Base-by-base conservation (phyloP, 1,284 basidiomycete species). In the Papiliotrema nemorosa region DNA sequence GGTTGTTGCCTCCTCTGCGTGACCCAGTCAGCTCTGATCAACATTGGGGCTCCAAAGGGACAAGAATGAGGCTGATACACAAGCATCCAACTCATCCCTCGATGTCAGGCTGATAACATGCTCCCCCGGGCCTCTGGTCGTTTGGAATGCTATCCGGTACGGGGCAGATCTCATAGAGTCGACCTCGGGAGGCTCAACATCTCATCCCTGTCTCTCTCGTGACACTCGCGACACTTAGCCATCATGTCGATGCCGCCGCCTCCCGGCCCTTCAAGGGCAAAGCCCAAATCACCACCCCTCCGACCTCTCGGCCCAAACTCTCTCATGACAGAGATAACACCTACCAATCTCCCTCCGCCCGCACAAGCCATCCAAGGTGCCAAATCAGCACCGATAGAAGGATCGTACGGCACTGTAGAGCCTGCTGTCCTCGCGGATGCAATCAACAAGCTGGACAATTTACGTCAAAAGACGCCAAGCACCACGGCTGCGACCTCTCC, bases 341-440 rank as follows among this genome's bases (percentile, higher is more conserved):
- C 44, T 20, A 34, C 34, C 3, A 24, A 21, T 22, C 44, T 25
- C 5, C 50, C 36, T 34, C 50, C 44, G 5, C 18, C 26, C 5
- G 26, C 36, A 39, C 16, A 26, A n/a, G 10, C 18, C 5, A n/a
- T n/a, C n/a, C n/a, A n/a, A n/a, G n/a, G n/a, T n/a, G n/a, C n/a
- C n/a, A n/a, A n/a, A 39, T 40, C 24, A 36, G 20, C 20, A 36
- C 3, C 20, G 4, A 3, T 7, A 22, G 22, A 21, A 7, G 7
- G 43, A 38, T 22, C 25, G 20, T 16, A 16, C 34, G 14, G 16
- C 13, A 7, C 50, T 21, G 63, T 67, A 5, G 65, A 73, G 26
- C 59, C 68, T 3, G 49, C 46, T 2, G 58, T 63, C 21, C 59
- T 75, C 5, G 70, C 70, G 27, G 65, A 73, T 18, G 73, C 73